Conservation (phyloP, 345 rosid genomes). For the Arabis hirsuta region DNA sequence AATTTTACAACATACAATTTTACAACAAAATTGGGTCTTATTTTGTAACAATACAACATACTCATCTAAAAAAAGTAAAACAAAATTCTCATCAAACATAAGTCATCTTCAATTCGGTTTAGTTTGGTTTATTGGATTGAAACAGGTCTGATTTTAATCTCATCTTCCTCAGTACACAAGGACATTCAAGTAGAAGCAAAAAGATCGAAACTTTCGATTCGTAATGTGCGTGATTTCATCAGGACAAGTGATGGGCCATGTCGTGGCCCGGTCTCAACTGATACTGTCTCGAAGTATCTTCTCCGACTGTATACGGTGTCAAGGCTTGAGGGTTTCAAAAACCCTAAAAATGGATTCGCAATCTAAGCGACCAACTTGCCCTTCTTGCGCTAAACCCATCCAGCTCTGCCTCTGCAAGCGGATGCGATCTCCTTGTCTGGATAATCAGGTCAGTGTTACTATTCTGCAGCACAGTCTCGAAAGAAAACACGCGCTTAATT, state of each 20-base stretch:
- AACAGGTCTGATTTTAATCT: not conserved
- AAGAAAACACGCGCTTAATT: slow-evolving; percentile 79
- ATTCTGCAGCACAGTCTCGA: slow-evolving; percentile 84
- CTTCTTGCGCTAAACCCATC: slow-evolving; percentile 65
- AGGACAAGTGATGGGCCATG: slow-evolving; percentile 44
- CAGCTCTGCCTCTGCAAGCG: slow-evolving; percentile 71
- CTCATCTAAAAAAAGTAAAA: not conserved
- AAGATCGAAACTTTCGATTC: slow-evolving; percentile 23
- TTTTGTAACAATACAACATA: no score
- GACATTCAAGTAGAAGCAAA: not conserved
- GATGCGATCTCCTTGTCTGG: slow-evolving; percentile 52
- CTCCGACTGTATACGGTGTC: slow-evolving; percentile 34
- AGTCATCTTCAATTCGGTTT: not conserved
- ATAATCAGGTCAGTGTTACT: slow-evolving; percentile 69
- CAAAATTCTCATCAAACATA: not conserved
- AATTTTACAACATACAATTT: no score
- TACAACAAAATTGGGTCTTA: no score
- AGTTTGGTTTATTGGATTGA: slow-evolving; percentile 10
- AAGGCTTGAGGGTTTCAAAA: slow-evolving; percentile 34
- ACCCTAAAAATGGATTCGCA: slow-evolving; percentile 57
- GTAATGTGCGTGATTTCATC: slow-evolving; percentile 11
- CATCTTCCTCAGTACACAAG: not conserved
- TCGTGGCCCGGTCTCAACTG: slow-evolving; percentile 42
- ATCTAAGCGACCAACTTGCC: slow-evolving; percentile 69
- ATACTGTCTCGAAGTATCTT: slow-evolving; percentile 19